Base-by-base conservation (phyloP, 139 green algal species). In the Chlorella sorokiniana region DNA sequence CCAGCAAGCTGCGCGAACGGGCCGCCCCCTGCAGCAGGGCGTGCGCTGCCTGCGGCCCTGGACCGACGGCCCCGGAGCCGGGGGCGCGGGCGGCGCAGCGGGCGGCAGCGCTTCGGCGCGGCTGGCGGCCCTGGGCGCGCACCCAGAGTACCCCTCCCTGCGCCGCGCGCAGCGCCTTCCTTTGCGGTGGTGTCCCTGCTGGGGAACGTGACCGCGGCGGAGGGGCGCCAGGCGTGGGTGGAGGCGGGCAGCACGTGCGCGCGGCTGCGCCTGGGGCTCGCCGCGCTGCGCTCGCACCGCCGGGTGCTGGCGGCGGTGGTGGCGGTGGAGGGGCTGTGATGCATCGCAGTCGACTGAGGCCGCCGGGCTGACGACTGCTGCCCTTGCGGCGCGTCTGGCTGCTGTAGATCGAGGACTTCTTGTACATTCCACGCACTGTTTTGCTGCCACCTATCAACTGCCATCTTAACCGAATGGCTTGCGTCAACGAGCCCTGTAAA, bases 21-120 rank as follows among this genome's bases (percentile, higher is more conserved):
- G 45, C 56, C 5, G 61, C 83, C 64, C 59, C 0, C 78, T 91
- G 77, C 81, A 81, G 18, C 70, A 81, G n/a, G 88, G 88, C 4
- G 51, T 91, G 62, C 68, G 85, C 48, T 82, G 86, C 79, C 83
- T 91, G 52, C 83, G 86, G 25, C 86, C 86, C 4, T 44, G 59
- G 41, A 37, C 45, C 45, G 42, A 33, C 45, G 37, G 51, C 72
- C 3, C 16, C 6, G 69, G 27, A 61, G 41, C 27, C 27, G 25
- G 1, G 29, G 70, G 6, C 63, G 44, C 44, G 14, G 35, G 20
- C 4, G 14, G 8, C 20, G 45, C 25, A 38, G 48, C 48, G 37
- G 5, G n/a, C 2, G 45, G 18, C 35, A 14, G 4, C 20, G 29
- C 29, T 5, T 11, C 42, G 14, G 5, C 14, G 27, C 23, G 6